phyloP scores from a whole-genome alignment of 805 yeast genomes.

The Kuraishia borneana region DNA sequence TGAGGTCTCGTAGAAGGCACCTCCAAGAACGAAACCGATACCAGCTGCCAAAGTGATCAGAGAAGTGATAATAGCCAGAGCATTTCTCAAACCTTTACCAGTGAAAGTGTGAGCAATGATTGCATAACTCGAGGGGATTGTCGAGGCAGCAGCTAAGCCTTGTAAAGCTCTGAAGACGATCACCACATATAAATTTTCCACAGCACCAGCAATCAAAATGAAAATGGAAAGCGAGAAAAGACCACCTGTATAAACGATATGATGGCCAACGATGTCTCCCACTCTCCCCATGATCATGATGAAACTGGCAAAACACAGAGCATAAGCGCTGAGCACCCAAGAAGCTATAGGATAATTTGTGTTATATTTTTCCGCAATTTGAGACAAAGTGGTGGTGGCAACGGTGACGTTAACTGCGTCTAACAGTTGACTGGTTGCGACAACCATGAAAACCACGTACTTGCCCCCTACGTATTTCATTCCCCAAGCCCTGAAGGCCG shows the following conservation, averaged over 20 bases:
- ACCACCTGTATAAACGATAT: conserved; percentile 13
- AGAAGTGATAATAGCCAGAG: conserved; percentile 15
- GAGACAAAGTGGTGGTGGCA: conserved; percentile 3
- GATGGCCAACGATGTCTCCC: conserved; percentile 23
- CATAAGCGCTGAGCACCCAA: conserved; percentile 25
- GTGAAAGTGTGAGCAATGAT: conserved; percentile 18
- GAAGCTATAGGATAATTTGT: conserved; percentile 1
- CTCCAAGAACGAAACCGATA: conserved; percentile 29
- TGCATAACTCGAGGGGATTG: conserved; percentile 23
- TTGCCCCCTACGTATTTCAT: no score
- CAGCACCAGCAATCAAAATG: conserved; percentile 22
- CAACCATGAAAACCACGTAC: no score
- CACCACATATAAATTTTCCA: conserved; percentile 21
- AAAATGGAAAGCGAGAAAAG: conserved; percentile 12
- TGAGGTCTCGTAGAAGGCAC: conserved; percentile 25
- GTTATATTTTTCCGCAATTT: conserved; percentile 1
- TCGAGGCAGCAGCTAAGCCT: conserved; percentile 23
- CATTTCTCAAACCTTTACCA: conserved; percentile 15
- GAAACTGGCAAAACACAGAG: conserved; percentile 24
- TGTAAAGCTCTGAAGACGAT: conserved; percentile 26
- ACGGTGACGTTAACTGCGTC: conserved; percentile 7
- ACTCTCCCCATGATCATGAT: conserved; percentile 24
- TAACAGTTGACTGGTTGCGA: background rate
- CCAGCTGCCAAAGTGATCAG: conserved; percentile 22
- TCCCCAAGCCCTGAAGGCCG: no score